Evolutionary conservation across 164 flowering plant genomes (phyloP), one percentile per base, ranked within the genome.

Genomic region (Tetrastigma voinierianum): DNA sequence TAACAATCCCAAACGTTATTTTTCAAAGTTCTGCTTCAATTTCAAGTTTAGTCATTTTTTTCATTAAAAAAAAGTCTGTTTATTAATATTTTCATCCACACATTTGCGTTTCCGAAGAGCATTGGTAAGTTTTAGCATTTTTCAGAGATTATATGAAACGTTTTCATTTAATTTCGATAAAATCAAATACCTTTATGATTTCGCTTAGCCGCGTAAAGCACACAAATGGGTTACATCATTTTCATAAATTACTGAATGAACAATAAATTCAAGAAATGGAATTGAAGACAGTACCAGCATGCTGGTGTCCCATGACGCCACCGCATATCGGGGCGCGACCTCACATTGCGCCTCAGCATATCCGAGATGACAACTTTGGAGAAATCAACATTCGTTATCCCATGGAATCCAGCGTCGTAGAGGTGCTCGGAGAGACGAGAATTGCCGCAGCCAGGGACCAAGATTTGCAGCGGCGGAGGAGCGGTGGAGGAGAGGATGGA

Each of bases 301-400:
- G 16, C 55, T 21, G 14, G 97, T 91, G 86, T 91, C 91, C 97
- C 98, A 91, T 91, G 65, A 91, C 90, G 89, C 98, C 98, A 94
- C 46, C 77, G 78, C 98, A 94, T 91, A 19, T 57, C 77, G 0
- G 97, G 95, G 14, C 98, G 81, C 1, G 71, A 60, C 24, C 96
- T 69, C 0, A 91, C 78, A 71, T 91, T 89, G 18, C 88, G 78
- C 40, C 96, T 80, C 69, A 94, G 66, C 97, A 91, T 91, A 57
- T 90, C 92, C 46, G 93, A 84, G 51, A 94, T 87, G 44, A 83
- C 96, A 7, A 94, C 93, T 51, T 87, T 91, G 12, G 98, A 94
- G 83, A 94, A 94, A 75, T 94, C 98, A 24, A 94, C 70, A 58
- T 94, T 94, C 51, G 93, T 89, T 62, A 94, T 84, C 57, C 25